A percentile compares a stretch with the other conserved stretches of the same genome.
phyloP scores from a whole-genome alignment of 352 stramenopile species.

The Lagenidium sp. region DNA sequence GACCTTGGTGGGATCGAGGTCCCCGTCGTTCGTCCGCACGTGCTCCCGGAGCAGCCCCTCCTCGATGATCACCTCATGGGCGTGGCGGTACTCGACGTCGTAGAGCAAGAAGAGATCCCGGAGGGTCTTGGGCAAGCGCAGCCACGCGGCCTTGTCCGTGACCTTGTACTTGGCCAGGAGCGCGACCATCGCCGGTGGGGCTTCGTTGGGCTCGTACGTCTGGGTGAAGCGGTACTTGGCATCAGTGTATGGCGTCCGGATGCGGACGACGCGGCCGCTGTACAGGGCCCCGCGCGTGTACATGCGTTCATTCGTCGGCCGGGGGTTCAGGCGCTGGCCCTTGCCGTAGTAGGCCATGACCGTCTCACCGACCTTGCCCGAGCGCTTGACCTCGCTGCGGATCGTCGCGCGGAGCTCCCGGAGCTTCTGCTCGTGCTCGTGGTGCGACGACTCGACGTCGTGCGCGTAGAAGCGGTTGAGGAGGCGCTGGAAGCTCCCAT shows the following conservation, averaged over 20 bases:
- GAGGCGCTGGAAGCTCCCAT: conserved; percentile 59
- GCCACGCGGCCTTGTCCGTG: conserved; percentile 38
- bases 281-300: conserved; percentile 43
- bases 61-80: conserved; percentile 48
- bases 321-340: conserved; percentile 31
- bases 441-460: conserved; percentile 20
- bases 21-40: conserved; percentile 38
- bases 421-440: conserved; percentile 33
- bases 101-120: conserved; percentile 66
- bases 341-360: conserved; percentile 63
- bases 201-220: conserved; percentile 30
- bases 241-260: conserved; percentile 50
- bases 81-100: conserved; percentile 55
- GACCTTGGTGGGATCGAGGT: conserved; percentile 49
- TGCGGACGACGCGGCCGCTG: conserved; percentile 31
- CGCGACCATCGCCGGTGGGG: conserved; percentile 17
- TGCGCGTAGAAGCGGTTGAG: conserved; percentile 56
- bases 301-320: conserved; percentile 25
- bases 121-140: conserved; percentile 25
- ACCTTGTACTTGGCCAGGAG: conserved; percentile 46
- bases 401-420: conserved; percentile 27
- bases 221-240: conserved; percentile 26
- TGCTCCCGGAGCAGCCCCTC: conserved; percentile 51
- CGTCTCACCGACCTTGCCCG: conserved; percentile 18
- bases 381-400: conserved; percentile 56